Percentiles rank a stretch among this genome's conserved stretches.
These are phyloP conservation scores for Fraxinus cuspidata DNA, from an alignment of 257 asterid species.

Conservation along the genomic window DNA sequence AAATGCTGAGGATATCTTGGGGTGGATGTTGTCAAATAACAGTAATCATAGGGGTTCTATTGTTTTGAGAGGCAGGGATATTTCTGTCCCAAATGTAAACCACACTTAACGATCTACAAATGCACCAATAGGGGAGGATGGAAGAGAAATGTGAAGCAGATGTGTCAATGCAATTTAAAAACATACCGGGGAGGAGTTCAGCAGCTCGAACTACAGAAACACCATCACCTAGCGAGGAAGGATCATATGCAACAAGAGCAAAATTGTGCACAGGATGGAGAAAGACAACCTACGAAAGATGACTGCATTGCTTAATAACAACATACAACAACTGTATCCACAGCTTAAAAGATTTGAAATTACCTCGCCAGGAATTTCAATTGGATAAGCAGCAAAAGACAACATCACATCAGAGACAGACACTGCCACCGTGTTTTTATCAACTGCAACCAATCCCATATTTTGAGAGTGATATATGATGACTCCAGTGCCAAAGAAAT, in stretches of 20 bases:
- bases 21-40: neutral
- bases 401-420: slow-evolving; percentile 96
- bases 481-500: slow-evolving; percentile 96
- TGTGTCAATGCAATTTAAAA: slow-evolving; percentile 13
- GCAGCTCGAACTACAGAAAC: slow-evolving; percentile 89
- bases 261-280: slow-evolving; percentile 98
- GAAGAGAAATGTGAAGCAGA: slow-evolving; percentile 15
- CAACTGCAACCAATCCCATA: slow-evolving; percentile 95
- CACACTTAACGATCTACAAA: neutral
- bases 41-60: neutral
- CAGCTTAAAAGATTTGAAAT: slow-evolving; percentile 23
- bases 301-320: slow-evolving; percentile 22
- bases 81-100: slow-evolving; percentile 17
- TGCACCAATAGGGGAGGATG: slow-evolving; percentile 10
- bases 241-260: slow-evolving; percentile 95
- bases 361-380: slow-evolving; percentile 99
- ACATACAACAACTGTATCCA: slow-evolving; percentile 16
- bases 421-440: slow-evolving; percentile 95
- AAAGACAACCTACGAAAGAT: slow-evolving; percentile 76
- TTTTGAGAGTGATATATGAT: slow-evolving; percentile 82
- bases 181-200: slow-evolving; percentile 92
- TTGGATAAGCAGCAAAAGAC: slow-evolving; percentile 98
- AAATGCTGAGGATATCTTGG: neutral
- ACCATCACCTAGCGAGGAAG: slow-evolving; percentile 86
- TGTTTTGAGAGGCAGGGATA: slow-evolving; percentile 7